These are phyloP conservation scores for Pestalotiopsis sp. DNA, from an alignment of 2,329 filamentous ascomycete genomes.

Conservation along the genomic window DNA sequence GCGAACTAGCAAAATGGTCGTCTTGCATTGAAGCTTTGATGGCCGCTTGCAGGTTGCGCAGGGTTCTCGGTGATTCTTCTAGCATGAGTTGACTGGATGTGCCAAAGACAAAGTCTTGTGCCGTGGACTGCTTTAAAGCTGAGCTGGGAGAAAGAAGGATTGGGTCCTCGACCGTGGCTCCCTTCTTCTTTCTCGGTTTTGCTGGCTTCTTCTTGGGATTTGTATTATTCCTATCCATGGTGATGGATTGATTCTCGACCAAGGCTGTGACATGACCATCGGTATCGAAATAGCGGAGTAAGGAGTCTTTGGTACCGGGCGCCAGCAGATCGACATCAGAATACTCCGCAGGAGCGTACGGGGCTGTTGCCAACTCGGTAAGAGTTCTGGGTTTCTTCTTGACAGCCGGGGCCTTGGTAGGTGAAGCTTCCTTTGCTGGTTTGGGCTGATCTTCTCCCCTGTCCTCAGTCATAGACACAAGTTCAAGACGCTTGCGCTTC, in stretches of 20 bases:
- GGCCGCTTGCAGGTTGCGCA: slow-evolving; percentile 62
- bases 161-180: slow-evolving; percentile 39
- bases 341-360: slow-evolving; percentile 52
- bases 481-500: slow-evolving; percentile 59
- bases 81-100: slow-evolving; percentile 80
- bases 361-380: slow-evolving; percentile 74
- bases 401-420: slow-evolving; percentile 50
- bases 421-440: slow-evolving; percentile 28
- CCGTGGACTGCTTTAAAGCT: slow-evolving; percentile 63
- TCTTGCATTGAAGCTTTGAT: slow-evolving; percentile 58
- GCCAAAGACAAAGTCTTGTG: slow-evolving; percentile 80
- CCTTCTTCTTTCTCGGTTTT: slow-evolving; percentile 40
- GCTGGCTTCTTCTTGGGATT: slow-evolving; percentile 29
- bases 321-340: slow-evolving; percentile 29
- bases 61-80: slow-evolving; percentile 68
- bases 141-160: slow-evolving; percentile 67
- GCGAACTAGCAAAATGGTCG: slow-evolving; percentile 23
- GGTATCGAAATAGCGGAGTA: slow-evolving; percentile 46
- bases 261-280: slow-evolving; percentile 34
- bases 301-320: slow-evolving; percentile 31
- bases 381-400: slow-evolving; percentile 76
- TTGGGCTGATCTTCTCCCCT: slow-evolving; percentile 21
- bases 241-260: slow-evolving; percentile 31
- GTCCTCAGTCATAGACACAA: slow-evolving; percentile 37
- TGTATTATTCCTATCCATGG: slow-evolving; percentile 27